A percentile compares a stretch with the other conserved stretches of the same genome.
Evolutionary conservation across 345 rosid genomes (phyloP).

Genomic region (Passiflora organensis): DNA sequence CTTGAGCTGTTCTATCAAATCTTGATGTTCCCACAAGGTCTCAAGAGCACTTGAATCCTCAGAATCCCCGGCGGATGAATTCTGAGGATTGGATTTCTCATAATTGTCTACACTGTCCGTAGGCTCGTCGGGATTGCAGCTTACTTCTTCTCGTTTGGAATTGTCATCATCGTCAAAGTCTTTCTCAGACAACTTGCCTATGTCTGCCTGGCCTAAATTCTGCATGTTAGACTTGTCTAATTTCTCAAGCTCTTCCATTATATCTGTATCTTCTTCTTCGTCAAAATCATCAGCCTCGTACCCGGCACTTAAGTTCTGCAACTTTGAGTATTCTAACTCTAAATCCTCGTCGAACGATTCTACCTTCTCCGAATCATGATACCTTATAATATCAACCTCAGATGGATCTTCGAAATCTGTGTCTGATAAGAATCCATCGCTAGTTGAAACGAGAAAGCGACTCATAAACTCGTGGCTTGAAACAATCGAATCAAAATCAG

Average conservation of each 20-base stretch:
- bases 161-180: constrained; percentile 8
- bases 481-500: constrained; percentile 46
- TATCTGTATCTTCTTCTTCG: constrained; percentile 22
- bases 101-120: not conserved
- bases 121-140: constrained; percentile 10
- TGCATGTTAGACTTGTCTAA: constrained; percentile 23
- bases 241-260: constrained; percentile 26
- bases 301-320: constrained; percentile 8
- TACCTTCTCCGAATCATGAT: constrained; percentile 14
- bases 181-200: constrained; percentile 8
- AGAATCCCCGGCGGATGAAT: constrained; percentile 24
- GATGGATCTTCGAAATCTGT: constrained; percentile 36
- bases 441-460: constrained; percentile 35
- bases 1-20: constrained; percentile 80
- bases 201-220: not conserved
- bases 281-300: constrained; percentile 24
- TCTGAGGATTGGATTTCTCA: constrained; percentile 11
- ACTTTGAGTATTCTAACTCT: constrained; percentile 12
- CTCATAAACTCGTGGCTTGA: constrained; percentile 49
- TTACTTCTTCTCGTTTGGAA: constrained; percentile 9
- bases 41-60: constrained; percentile 54
- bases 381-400: constrained; percentile 12
- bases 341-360: constrained; percentile 19
- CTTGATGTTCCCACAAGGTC: constrained; percentile 87
- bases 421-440: constrained; percentile 55